Evolutionary conservation across 306 rosid genomes (phyloP), one percentile per base, ranked within the genome.

Genomic region (Psophocarpus tetragonolobus): DNA sequence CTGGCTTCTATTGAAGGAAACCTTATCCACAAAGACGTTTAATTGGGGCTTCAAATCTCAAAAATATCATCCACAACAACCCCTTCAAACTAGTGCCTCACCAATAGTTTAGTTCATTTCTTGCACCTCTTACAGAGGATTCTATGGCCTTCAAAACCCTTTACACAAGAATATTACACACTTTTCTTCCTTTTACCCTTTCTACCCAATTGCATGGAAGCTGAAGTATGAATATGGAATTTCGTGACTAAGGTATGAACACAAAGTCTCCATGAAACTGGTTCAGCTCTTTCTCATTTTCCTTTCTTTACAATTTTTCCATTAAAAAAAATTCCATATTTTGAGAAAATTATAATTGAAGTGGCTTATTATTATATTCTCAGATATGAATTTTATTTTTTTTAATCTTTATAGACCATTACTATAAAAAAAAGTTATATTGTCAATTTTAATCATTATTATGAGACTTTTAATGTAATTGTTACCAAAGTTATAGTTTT

Each of bases 1-100:
- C 65, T 77, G 80, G 85, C 64, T 69, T 64, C 2, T 21, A 47
- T 2, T 24, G 68, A 51, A 14, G 32, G 27, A 70, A 78, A 69
- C 71, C 86, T 85, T 82, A 82, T 85, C 86, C 75, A 68, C 51
- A 36, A 39, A 56, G 23, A 13, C 32, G 4, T 68, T 71, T 71
- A 10, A 33, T 48, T 56, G 8, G 47, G 18, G 4, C 9, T 41
- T 61, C 45, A 68, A 68, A 62, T 65, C 67, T 15, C 15, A 20
- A 5, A 47, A 72, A 13, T 20, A 62, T 81, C 73, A 81, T 85
- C 83, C 79, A 69, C 73, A 47, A 63, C 13, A 36, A 0, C 24
- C 32, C 20, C 63, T 23, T 14, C 26, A 78, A 58, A 79, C 42
- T 39, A 10, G 17, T 3, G 21, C 8, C 38, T 21, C 56, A 26